Base-by-base conservation (phyloP, 352 stramenopile species). In the Aphanomyces cochlioides region DNA sequence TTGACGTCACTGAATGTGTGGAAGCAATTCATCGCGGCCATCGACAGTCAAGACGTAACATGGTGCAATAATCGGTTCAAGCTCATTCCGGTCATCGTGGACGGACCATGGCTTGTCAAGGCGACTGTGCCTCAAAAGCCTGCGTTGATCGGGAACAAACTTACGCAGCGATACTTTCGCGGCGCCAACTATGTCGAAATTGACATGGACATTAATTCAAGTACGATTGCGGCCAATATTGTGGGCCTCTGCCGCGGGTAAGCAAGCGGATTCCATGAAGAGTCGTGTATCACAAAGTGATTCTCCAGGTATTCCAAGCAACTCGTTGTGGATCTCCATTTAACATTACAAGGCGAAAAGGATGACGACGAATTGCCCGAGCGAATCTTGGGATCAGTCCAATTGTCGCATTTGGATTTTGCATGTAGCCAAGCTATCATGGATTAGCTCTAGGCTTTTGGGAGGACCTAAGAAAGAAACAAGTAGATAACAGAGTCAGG, bases 11-110 rank as follows among this genome's bases (percentile, higher is more conserved):
- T 86, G n/a, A 61, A 72, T 5, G 77, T 93, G 38, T 69, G 90
- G n/a, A 69, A 76, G 67, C 74, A 76, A 39, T 91, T 92, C 54
- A 79, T 78, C 40, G 28, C n/a, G 34, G 48, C 58, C 54, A 76
- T 83, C 45, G 73, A 58, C 21, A 13, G 75, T 17, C 69, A 77
- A 56, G 74, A 79, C 54, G 75, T 82, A 50, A 72, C 69, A 10
- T 93, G 85, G 72, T 81, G 84, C 47, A 81, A 92, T 67, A 56
- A 77, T n/a, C 81, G 89, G 57, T 93, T 96, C 69, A 97, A 96
- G 78, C 74, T 97, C 37, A 92, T 97, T 58, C 90, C 90, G n/a
- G 85, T 83, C 66, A 79, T 97, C 43, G 77, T 87, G 17, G 85
- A 94, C 21, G 90, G 83, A 15, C 84, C 88, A 47, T 97, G 87